Conservation (phyloP, 2,329 filamentous ascomycete genomes). For the Shiraia sp. region DNA sequence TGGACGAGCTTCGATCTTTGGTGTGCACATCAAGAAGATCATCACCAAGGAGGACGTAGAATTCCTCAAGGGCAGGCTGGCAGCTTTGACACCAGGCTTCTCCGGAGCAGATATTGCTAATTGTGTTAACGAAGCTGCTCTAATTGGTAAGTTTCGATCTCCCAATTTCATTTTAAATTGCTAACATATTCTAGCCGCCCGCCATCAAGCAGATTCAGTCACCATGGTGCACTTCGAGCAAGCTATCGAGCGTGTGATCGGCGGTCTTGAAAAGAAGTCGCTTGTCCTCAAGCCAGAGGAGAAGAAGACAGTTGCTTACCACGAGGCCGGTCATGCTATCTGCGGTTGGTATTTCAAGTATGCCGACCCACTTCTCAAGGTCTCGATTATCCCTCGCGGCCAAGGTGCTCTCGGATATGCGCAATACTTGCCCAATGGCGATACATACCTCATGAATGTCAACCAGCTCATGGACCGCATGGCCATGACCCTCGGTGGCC, state of each 20-base stretch:
- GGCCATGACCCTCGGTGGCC: slow-evolving; percentile 97
- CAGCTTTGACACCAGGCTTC: slow-evolving; percentile 93
- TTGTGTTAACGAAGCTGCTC: slow-evolving; percentile 94
- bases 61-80: slow-evolving; percentile 82
- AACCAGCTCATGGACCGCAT: slow-evolving; percentile 98
- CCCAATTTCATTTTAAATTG: slow-evolving; percentile 3
- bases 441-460: slow-evolving; percentile 94
- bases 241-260: slow-evolving; percentile 95
- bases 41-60: slow-evolving; percentile 90
- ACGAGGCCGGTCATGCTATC: slow-evolving; percentile 97
- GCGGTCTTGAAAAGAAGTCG: slow-evolving; percentile 96
- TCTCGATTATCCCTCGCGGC: slow-evolving; percentile 96
- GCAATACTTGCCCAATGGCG: slow-evolving; percentile 89
- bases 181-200: slow-evolving; percentile 70
- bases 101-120: slow-evolving; percentile 98
- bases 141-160: slow-evolving; percentile 75
- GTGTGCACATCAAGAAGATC: slow-evolving; percentile 91
- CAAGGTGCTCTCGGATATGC: slow-evolving; percentile 93
- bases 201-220: slow-evolving; percentile 77
- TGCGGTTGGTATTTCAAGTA: slow-evolving; percentile 97
- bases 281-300: slow-evolving; percentile 90
- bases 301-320: slow-evolving; percentile 95
- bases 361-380: slow-evolving; percentile 96
- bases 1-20: slow-evolving; percentile 93
- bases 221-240: slow-evolving; percentile 93